Conservation (phyloP, 106 monocot species). For the Gastrodia elata region DNA sequence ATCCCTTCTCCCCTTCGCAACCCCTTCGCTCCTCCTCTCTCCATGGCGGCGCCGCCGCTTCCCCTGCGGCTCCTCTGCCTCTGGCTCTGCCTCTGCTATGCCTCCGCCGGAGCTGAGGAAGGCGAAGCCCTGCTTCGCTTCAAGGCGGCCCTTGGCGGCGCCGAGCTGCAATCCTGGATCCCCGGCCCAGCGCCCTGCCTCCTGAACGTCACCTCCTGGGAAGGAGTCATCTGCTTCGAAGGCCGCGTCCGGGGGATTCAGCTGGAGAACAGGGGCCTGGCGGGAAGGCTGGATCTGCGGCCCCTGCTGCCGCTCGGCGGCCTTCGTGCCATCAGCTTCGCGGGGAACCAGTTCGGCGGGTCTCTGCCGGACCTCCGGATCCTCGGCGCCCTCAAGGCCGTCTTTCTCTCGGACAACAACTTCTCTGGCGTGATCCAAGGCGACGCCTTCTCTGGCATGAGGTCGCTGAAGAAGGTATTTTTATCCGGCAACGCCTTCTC, state of each 20-base stretch:
- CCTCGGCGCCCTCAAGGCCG: constrained; percentile 18
- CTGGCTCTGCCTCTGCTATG: background rate
- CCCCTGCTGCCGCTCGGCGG: constrained; percentile 11
- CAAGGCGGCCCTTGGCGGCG: constrained; percentile 17
- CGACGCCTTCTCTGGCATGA: constrained; percentile 18
- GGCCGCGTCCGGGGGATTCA: constrained; percentile 19
- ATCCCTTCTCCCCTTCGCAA: background rate
- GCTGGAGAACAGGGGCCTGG: constrained; percentile 27
- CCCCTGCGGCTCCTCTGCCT: constrained; percentile 4
- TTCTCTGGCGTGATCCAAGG: constrained; percentile 34
- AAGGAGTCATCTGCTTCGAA: constrained; percentile 30
- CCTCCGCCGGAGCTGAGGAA: constrained; percentile 1
- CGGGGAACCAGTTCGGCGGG: constrained; percentile 34
- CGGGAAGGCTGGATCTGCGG: constrained; percentile 14
- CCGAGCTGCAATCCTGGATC: constrained; percentile 7
- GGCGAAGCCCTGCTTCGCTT: constrained; percentile 22
- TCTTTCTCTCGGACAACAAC: constrained; percentile 31
- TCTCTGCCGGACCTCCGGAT: constrained; percentile 20
- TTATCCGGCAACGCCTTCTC: constrained; percentile 26
- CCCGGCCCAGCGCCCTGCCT: constrained; percentile 17
- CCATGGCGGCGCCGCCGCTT: constrained; percentile 6
- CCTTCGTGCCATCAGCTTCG: constrained; percentile 39
- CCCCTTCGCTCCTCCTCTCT: constrained; percentile 3
- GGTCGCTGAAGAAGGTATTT: constrained; percentile 17
- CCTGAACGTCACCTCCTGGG: constrained; percentile 13